phyloP scores from a whole-genome alignment of 768 basidiomycete genomes.

The Pisolithus marmoratus region DNA sequence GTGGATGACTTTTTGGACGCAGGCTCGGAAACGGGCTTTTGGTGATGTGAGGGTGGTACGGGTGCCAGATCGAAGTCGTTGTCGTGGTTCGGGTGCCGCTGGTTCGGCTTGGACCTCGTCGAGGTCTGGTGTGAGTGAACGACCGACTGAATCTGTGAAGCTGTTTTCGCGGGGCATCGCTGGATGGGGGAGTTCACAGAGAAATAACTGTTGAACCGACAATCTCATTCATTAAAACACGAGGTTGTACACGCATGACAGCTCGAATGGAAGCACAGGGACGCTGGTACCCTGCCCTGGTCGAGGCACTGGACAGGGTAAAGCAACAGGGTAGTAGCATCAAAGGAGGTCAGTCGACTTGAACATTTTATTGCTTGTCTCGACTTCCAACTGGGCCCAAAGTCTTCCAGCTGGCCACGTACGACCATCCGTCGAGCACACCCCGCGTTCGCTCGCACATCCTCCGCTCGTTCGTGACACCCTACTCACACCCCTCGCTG shows the following conservation, averaged over 20 bases:
- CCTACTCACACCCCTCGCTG: constrained; percentile 35
- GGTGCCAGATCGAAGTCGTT: background rate
- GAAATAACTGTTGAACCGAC: no score
- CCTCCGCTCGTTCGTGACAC: constrained; percentile 53
- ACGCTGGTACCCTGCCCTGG: background rate
- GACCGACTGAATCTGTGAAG: constrained; percentile 58
- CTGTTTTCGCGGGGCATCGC: constrained; percentile 64
- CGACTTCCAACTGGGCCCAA: constrained; percentile 9
- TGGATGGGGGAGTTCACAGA: background rate
- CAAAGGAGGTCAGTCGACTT: background rate
- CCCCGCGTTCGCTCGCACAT: constrained; percentile 65
- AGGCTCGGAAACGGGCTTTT: constrained; percentile 47
- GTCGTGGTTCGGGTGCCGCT: background rate
- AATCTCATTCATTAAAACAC: no score
- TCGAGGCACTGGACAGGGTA: background rate
- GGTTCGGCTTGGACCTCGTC: constrained; percentile 35
- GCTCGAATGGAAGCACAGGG: background rate
- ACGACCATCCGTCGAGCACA: constrained; percentile 16
- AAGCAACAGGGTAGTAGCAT: background rate
- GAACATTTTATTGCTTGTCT: background rate
- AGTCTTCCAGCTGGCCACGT: constrained; percentile 52
- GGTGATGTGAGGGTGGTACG: background rate
- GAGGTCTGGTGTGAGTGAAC: constrained; percentile 61
- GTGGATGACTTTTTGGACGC: constrained; percentile 58
- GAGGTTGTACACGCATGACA: background rate